These are phyloP conservation scores for Prunus padus DNA, from an alignment of 306 rosid species.

Conservation along the genomic window DNA sequence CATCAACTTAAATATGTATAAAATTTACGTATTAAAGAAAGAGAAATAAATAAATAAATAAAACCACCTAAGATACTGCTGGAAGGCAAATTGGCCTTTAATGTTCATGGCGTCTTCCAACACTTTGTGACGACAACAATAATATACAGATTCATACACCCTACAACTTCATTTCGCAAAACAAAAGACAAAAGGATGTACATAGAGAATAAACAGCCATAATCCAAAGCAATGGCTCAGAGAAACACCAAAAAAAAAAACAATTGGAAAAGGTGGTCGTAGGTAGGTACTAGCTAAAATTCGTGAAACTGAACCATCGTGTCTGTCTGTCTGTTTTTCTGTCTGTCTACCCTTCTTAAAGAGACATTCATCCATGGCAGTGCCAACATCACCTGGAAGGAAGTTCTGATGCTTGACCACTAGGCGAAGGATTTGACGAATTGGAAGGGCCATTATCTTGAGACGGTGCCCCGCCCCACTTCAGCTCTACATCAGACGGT, in stretches of 20 bases:
- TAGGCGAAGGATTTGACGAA: constrained; percentile 45
- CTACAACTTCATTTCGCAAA: constrained; percentile 5
- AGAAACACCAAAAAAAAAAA: background rate
- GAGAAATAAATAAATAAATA: background rate
- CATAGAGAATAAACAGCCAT: constrained; percentile 12
- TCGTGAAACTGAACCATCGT: background rate
- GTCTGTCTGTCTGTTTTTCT: background rate
- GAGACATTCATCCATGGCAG: background rate
- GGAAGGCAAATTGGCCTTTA: constrained; percentile 41
- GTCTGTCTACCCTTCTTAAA: constrained; percentile 11
- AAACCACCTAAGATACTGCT: constrained; percentile 6
- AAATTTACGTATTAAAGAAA: background rate
- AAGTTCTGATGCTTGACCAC: constrained; percentile 42
- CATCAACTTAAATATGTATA: background rate
- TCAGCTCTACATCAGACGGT: constrained; percentile 33
- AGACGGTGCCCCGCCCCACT: constrained; percentile 38
- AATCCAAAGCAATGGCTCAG: constrained; percentile 10
- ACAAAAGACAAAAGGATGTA: constrained; percentile 14
- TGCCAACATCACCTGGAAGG: constrained; percentile 32
- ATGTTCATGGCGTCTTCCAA: constrained; percentile 29
- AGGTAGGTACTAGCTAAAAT: background rate
- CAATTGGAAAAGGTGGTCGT: background rate
- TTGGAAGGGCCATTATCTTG: constrained; percentile 47
- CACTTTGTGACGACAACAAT: background rate
- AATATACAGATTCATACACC: constrained; percentile 29